Percentiles rank a stretch among this genome's conserved stretches.
phyloP scores from a whole-genome alignment of 176 grass and related monocot genomes.

The Oryza officinalis region DNA sequence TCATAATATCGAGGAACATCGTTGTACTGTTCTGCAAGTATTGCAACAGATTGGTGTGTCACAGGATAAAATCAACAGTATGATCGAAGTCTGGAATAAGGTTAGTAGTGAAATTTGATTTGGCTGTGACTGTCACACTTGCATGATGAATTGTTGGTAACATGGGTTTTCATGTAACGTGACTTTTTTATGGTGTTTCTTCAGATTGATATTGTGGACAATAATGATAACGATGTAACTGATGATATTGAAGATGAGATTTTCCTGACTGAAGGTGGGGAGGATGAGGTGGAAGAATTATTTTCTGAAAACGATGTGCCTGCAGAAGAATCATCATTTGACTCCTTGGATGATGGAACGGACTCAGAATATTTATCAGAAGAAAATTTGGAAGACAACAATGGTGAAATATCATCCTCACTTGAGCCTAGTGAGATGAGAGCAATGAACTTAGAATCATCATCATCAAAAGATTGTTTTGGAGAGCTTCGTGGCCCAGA shows the following conservation, averaged over 20 bases:
- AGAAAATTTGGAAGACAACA: constrained; percentile 28
- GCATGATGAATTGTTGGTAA: constrained; percentile 17
- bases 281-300: constrained; percentile 46
- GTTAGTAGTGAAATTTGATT: constrained; percentile 35
- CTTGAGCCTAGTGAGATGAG: constrained; percentile 24
- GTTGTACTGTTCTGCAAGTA: constrained; percentile 78
- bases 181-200: constrained; percentile 18
- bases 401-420: constrained; percentile 25
- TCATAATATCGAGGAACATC: constrained; percentile 77
- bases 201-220: constrained; percentile 82
- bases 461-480: constrained; percentile 26
- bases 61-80: constrained; percentile 80
- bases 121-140: constrained; percentile 41
- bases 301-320: constrained; percentile 50
- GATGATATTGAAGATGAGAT: constrained; percentile 42
- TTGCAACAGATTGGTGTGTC: constrained; percentile 88
- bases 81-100: constrained; percentile 99
- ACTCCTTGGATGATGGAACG: constrained; percentile 52
- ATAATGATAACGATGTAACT: constrained; percentile 37
- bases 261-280: constrained; percentile 47
- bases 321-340: constrained; percentile 53
- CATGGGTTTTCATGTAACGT: constrained; percentile 22
- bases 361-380: constrained; percentile 49
- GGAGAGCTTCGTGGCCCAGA: constrained; percentile 18
- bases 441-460: constrained; percentile 18